Conservation (phyloP, 1,284 basidiomycete species). For the Leccinum subatratum region DNA sequence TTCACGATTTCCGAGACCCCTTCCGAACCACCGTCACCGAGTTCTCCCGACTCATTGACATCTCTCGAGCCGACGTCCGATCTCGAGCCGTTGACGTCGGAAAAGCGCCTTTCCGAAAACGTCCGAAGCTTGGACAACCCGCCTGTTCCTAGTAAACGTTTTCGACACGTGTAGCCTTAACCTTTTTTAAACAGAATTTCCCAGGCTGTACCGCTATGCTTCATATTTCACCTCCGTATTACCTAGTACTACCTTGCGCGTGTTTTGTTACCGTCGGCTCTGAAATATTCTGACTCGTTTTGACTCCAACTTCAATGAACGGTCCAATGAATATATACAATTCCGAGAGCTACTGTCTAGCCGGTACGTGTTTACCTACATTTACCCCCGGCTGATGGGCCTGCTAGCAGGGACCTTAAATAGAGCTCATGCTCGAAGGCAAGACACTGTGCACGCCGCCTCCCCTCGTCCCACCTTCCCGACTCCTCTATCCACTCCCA, state of each 20-base stretch:
- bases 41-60: neutral
- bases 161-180: neutral
- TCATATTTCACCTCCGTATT: neutral
- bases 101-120: neutral
- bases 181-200: neutral
- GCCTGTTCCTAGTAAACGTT: neutral
- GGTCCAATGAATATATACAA: neutral
- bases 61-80: neutral
- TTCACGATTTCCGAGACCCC: neutral
- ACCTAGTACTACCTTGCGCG: neutral
- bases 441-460: neutral
- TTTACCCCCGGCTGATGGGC: neutral
- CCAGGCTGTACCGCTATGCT: neutral
- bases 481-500: neutral
- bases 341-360: neutral
- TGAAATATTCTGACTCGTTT: too few relatives aligned
- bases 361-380: neutral
- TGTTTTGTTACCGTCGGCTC: neutral
- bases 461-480: neutral
- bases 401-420: neutral
- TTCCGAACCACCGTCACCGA: neutral
- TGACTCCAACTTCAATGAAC: neutral
- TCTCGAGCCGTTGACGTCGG: neutral
- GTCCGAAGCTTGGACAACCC: neutral
- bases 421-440: neutral